These are phyloP conservation scores for Ophiostoma triangulosporum DNA, from an alignment of 2,329 filamentous ascomycete species.

Conservation along the genomic window DNA sequence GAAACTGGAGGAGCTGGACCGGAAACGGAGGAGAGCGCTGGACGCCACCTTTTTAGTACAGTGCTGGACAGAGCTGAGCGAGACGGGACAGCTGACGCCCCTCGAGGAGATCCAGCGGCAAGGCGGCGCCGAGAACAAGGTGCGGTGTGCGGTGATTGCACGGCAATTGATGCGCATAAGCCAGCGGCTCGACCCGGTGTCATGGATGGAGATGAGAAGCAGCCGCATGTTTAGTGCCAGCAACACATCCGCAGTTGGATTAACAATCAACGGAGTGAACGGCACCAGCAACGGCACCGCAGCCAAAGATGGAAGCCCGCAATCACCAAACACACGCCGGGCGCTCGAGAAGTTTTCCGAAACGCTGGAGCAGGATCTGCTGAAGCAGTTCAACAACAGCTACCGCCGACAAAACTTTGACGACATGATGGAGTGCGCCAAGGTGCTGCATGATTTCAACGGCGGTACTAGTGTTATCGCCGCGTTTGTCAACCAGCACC, in stretches of 20 bases:
- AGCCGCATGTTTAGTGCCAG: slow-evolving; percentile 28
- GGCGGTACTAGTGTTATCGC: slow-evolving; percentile 91
- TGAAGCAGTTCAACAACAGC: slow-evolving; percentile 95
- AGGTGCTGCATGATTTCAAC: slow-evolving; percentile 89
- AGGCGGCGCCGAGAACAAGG: slow-evolving; percentile 79
- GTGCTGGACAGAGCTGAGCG: slow-evolving; percentile 92
- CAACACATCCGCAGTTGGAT: slow-evolving; percentile 27
- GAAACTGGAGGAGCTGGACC: slow-evolving; percentile 83
- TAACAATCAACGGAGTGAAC: slow-evolving; percentile 20
- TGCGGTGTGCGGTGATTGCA: slow-evolving; percentile 85
- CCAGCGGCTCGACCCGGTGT: slow-evolving; percentile 69
- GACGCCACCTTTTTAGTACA: slow-evolving; percentile 93
- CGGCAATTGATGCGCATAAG: slow-evolving; percentile 90
- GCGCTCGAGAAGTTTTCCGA: slow-evolving; percentile 95
- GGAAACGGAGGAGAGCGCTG: slow-evolving; percentile 75
- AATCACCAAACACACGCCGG: slow-evolving; percentile 57
- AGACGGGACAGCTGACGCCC: slow-evolving; percentile 73
- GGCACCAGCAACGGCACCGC: slow-evolving; percentile 27
- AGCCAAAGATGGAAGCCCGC: slow-evolving; percentile 20
- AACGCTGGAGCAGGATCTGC: slow-evolving; percentile 82
- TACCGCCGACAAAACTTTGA: slow-evolving; percentile 92
- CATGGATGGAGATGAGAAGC: slow-evolving; percentile 54
- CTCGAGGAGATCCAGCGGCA: slow-evolving; percentile 79
- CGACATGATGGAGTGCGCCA: slow-evolving; percentile 94
- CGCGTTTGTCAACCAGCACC: slow-evolving; percentile 94